Evolutionary conservation across 495 filamentous ascomycete species (phyloP), one percentile per base, ranked within the genome.

Genomic region (Trichoderma gamsii): DNA sequence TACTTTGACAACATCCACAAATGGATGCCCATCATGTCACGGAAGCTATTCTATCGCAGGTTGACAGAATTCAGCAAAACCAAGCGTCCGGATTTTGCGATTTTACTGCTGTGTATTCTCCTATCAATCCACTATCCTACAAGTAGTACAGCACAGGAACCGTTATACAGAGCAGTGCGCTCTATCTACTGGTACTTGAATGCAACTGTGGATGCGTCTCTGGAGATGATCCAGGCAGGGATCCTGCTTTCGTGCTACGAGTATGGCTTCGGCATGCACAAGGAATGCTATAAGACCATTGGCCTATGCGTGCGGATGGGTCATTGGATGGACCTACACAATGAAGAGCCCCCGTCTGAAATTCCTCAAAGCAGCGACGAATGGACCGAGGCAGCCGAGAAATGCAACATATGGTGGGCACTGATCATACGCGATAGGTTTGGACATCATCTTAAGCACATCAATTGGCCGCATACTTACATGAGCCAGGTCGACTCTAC

Each of bases 21-120:
- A 32, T 61, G 56, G 56, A 61, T 61, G 9, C 56, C 56, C 8
- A 61, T 61, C 56, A 61, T 61, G 56, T 61, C 56, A 27, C 56
- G 27, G n/a, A 61, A 61, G 25, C 16, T 61, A 4, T 61, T 61
- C 8, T 61, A 61, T 32, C 8, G 23, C 4, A 61, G 56, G 27
- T 13, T 61, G 12, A 61, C 56, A 8, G 56, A 61, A 13, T 61
- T 61, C 6, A 61, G 56, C 56, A 61, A 29, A 32, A 61, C 56
- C 0, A 61, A 61, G 23, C 23, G 56, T 29, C 23, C 56, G 23
- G 56, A 61, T 32, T 61, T 61, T 61, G 56, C 56, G 8, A 27
- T 61, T 16, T 25, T 61, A 23, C 27, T 61, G 56, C 56, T 61
- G 6, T 13, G 23, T 8, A 61, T 61, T 32, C 12, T 61, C 25